Percentiles rank a stretch among this genome's conserved stretches.
These are phyloP conservation scores for Arabidopsis hybrid DNA, from an alignment of 441 rosid species.

Conservation along the genomic window DNA sequence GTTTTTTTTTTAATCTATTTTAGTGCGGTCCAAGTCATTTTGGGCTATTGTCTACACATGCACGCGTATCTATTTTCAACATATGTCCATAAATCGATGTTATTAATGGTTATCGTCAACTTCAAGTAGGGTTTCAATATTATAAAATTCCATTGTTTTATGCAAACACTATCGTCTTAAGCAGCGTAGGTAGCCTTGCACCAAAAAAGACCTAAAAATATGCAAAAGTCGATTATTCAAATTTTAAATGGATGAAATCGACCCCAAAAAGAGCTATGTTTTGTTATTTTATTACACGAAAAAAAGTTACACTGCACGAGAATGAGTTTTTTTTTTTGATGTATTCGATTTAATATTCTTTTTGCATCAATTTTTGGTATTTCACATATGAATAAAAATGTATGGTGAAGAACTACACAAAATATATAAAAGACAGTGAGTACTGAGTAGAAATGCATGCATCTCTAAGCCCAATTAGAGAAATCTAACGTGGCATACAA, in stretches of 20 bases:
- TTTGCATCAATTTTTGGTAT: too few relatives aligned
- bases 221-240: neutral
- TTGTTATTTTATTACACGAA: neutral
- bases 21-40: conserved; percentile 43
- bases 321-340: neutral
- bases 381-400: too few relatives aligned
- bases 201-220: neutral
- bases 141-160: neutral
- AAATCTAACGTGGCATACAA: conserved; percentile 19
- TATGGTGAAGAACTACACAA: neutral
- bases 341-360: neutral
- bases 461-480: conserved; percentile 8
- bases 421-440: neutral
- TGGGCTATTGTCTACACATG: conserved; percentile 31
- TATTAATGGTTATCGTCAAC: conserved; percentile 37
- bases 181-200: neutral
- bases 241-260: neutral
- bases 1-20: neutral
- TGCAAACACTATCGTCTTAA: neutral
- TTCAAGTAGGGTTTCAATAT: conserved; percentile 13
- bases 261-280: neutral
- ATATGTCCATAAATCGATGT: conserved; percentile 29
- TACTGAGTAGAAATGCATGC: neutral
- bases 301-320: neutral
- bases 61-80: conserved; percentile 35